Evolutionary conservation across 805 yeast species (phyloP).

Genomic region (Saturnispora zaruensis): DNA sequence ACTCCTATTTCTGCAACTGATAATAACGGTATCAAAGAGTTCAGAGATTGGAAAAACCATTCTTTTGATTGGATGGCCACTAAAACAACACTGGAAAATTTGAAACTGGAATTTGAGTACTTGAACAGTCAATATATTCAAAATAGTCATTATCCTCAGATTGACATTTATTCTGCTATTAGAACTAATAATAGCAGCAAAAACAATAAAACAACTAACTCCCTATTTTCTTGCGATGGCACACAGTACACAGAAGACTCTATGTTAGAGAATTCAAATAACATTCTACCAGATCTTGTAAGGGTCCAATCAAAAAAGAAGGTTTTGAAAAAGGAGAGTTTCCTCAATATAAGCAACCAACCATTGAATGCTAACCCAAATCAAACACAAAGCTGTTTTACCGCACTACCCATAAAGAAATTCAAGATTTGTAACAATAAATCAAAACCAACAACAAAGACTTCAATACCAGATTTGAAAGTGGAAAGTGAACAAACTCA

Average conservation of each 20-base stretch:
- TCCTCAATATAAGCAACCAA: constrained; percentile 16
- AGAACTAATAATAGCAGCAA: neutral
- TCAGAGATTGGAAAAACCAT: constrained; percentile 21
- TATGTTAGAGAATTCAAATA: neutral
- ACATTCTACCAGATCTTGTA: neutral
- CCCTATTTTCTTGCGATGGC: constrained; percentile 10
- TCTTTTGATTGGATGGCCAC: constrained; percentile 36
- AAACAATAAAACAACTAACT: neutral
- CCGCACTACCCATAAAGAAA: constrained; percentile 6
- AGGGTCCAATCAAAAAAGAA: constrained; percentile 9
- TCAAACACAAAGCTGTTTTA: neutral
- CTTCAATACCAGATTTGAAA: constrained; percentile 8
- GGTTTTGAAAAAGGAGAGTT: constrained; percentile 26
- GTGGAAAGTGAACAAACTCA: neutral
- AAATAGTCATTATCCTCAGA: constrained; percentile 14
- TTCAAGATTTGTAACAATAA: constrained; percentile 7
- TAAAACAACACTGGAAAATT: constrained; percentile 38
- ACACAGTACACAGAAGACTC: constrained; percentile 9
- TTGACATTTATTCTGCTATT: neutral
- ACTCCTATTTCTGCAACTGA: constrained; percentile 15
- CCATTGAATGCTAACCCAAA: constrained; percentile 2
- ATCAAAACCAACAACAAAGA: constrained; percentile 7
- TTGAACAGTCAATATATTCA: constrained; percentile 22
- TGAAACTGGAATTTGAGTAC: constrained; percentile 33
- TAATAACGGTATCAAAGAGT: constrained; percentile 18